Conservation (phyloP, 352 stramenopile species). For the Phytophthora niederhauseri region DNA sequence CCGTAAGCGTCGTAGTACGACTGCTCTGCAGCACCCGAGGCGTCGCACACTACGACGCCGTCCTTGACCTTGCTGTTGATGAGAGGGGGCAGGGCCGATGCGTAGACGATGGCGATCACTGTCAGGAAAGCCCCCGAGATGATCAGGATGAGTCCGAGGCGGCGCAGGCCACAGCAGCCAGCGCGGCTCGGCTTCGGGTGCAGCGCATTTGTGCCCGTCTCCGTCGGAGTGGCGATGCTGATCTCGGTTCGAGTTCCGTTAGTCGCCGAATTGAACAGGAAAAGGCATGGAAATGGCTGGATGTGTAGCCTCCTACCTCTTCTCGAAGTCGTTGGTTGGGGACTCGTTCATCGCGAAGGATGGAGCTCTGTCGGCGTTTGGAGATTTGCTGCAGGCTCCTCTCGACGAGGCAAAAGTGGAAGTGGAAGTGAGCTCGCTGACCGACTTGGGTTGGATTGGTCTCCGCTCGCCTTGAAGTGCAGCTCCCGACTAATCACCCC, state of each 20-base stretch:
- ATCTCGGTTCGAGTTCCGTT: not conserved
- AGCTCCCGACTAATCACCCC: slow-evolving; percentile 12
- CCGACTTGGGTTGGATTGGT: not conserved
- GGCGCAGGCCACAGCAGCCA: slow-evolving; percentile 31
- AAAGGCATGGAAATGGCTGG: too few species aligned
- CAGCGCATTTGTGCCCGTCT: slow-evolving; percentile 2
- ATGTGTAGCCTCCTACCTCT: slow-evolving; percentile 1
- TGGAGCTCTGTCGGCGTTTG: not conserved
- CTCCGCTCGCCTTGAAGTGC: not conserved
- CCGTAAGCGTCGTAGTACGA: slow-evolving; percentile 54
- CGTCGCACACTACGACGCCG: slow-evolving; percentile 50
- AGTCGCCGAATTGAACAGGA: not conserved
- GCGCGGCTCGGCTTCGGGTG: slow-evolving; percentile 1
- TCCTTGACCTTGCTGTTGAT: slow-evolving; percentile 48
- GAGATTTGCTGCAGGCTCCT: not conserved
- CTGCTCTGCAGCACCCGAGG: slow-evolving; percentile 37
- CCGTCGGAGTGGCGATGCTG: slow-evolving; percentile 19
- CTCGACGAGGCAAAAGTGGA: slow-evolving; percentile 14
- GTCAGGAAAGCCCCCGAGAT: slow-evolving; percentile 36
- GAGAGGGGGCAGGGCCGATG: slow-evolving; percentile 37
- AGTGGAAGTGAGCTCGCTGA: slow-evolving; percentile 7
- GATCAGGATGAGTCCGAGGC: slow-evolving; percentile 42
- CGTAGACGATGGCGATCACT: slow-evolving; percentile 49
- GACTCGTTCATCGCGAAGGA: slow-evolving; percentile 13
- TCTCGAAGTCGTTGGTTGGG: slow-evolving; percentile 19